Evolutionary conservation across 2,329 filamentous ascomycete genomes (phyloP), one percentile per base, ranked within the genome.

Genomic region (Pseudogymnoascus sp.): DNA sequence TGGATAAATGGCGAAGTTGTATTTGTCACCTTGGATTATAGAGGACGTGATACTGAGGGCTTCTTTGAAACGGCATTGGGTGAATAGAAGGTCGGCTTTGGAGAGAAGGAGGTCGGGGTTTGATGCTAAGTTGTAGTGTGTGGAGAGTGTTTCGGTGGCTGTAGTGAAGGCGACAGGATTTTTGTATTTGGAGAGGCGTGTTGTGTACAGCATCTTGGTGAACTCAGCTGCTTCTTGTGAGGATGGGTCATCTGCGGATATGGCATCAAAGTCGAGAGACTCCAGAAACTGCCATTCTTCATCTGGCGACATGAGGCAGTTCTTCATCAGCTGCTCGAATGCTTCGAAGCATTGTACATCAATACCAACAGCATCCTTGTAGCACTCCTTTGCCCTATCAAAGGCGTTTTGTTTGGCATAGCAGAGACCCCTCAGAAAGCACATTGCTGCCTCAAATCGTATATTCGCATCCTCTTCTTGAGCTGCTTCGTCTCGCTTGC

Each of bases 301-400:
- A 2, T 83, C 81, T 0, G 88, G 88, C 58, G 85, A 85, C 84
- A 99, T 89, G 65, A 99, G 82, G 19, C 90, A 90, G 77, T 99
- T 99, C 77, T 92, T 91, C 87, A 97, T 97, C 62, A 99, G 83
- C 78, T 97, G 92, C 70, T 97, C 92, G 72, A 99, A 97, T 0
- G 94, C 94, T 75, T 99, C 94, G 72, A 96, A 97, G 76, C 94
- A 99, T 74, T 96, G 92, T 3, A 97, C 92, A 72, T 99, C 94
- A 71, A 99, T 97, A 65, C 90, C 86, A 52, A 97, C 92, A 1
- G 94, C 94, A 70, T 96, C 91, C 78, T 97, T 97, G 81, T 97
- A 99, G 77, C 94, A 97, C 70, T 97, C 92, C 74, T 97, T 97
- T 60, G 94, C 94, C 35, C 92, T 87, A 73, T 99, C 94, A 70